Evolutionary conservation across 1,139 yeast species (phyloP), one percentile per base, ranked within the genome.

Genomic region (Pichia sp.): DNA sequence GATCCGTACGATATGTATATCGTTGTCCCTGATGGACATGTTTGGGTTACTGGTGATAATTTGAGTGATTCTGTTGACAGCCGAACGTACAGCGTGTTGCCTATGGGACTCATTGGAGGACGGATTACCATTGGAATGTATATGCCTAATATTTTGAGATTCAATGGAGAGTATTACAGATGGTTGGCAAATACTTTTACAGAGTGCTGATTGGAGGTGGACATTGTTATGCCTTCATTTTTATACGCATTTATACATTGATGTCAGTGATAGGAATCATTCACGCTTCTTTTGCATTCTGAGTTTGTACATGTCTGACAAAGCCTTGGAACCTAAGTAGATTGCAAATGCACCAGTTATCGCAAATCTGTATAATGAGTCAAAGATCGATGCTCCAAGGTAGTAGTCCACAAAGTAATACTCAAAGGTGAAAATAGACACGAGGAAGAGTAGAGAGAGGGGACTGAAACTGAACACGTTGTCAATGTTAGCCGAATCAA

Each of bases 11-110:
- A 77, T 50, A 73, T 74, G 40, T 83, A 63, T 50, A 75, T 85
- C 8, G 64, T 62, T 37, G 81, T 85, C 0, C 94, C 94, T 0
- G 74, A 76, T 39, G 98, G 98, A 4, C 98, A 93, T 59, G 86
- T 87, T 31, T 93, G 97, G 97, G 81, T 88, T 5, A 86, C 96
- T 0, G 99, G 98, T 2, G 98, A 91, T 54, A 91, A 91, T 53
- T 59, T 91, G 40, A 72, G 86, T 27, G 87, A 80, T 49, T 84
- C 96, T n/a, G 63, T 88, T 37, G 99, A 93, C 51, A 86, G 96
- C 6, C 64, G 98, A 47, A 75, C 87, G 0, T 91, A 91, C 55
- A 85, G 91, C 19, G 87, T 81, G 17, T 62, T 91, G 26, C 98
- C 98, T 2, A 69, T 86, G 76, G 97, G 79, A 0, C 63, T 91